phyloP scores from a whole-genome alignment of 257 asterid species.

The Linaria vulgaris region DNA sequence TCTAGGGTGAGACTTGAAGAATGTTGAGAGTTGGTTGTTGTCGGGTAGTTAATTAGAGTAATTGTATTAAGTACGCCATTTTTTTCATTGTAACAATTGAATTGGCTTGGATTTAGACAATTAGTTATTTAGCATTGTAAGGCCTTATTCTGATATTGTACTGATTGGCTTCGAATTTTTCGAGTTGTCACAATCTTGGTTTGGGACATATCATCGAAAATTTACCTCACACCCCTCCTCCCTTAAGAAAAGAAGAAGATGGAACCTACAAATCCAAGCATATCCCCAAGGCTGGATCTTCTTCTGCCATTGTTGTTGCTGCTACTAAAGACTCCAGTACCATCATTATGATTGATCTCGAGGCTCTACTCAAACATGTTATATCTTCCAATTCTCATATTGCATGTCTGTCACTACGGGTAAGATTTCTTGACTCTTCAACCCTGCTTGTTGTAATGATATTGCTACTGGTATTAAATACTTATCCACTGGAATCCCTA shows the following conservation, averaged over 20 bases:
- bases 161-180: too few species aligned
- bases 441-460: slow-evolving; percentile 27
- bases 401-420: slow-evolving; percentile 19
- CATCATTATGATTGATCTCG: slow-evolving; percentile 11
- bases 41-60: too few species aligned
- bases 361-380: slow-evolving; percentile 21
- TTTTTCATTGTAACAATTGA: too few species aligned
- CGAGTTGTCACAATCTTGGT: too few species aligned
- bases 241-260: neutral
- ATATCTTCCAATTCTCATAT: slow-evolving; percentile 15
- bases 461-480: neutral
- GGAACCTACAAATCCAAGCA: neutral
- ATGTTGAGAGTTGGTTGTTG: too few species aligned
- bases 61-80: too few species aligned
- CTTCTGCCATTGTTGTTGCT: too few species aligned
- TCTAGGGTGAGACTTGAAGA: too few species aligned
- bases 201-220: slow-evolving; percentile 19
- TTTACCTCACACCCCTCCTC: slow-evolving; percentile 23
- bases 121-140: too few species aligned
- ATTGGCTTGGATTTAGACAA: too few species aligned
- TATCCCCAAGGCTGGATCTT: too few species aligned
- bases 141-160: slow-evolving; percentile 6
- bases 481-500: neutral
- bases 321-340: neutral
- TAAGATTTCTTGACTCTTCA: slow-evolving; percentile 22